Evolutionary conservation across 2,329 filamentous ascomycete genomes (phyloP).

Genomic region (Pezizomycotina sp.): DNA sequence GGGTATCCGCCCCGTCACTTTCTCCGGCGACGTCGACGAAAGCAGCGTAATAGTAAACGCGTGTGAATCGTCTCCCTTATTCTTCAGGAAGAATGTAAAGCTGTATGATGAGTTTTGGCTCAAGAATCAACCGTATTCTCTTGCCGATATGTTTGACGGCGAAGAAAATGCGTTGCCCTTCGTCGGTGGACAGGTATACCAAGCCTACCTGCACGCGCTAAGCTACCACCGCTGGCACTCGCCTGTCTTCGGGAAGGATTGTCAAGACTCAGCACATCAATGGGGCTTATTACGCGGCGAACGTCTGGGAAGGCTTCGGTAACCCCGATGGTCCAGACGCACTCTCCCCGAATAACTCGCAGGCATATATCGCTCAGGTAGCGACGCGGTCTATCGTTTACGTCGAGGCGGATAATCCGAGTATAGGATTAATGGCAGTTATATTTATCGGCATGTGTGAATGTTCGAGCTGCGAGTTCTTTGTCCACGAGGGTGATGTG

Average conservation of each 20-base stretch:
- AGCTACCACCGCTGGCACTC: slow-evolving; percentile 59
- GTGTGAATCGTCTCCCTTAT: slow-evolving; percentile 47
- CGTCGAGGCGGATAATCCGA: slow-evolving; percentile 50
- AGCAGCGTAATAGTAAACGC: slow-evolving; percentile 42
- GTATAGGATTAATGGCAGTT: slow-evolving; percentile 53
- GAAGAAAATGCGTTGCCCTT: slow-evolving; percentile 41
- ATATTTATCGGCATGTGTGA: slow-evolving; percentile 62
- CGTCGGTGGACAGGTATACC: slow-evolving; percentile 49
- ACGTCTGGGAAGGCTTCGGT: slow-evolving; percentile 32
- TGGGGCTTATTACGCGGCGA: slow-evolving; percentile 53
- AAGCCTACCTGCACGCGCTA: slow-evolving; percentile 50
- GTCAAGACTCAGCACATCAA: slow-evolving; percentile 41
- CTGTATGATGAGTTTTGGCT: slow-evolving; percentile 49
- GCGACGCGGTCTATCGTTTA: slow-evolving; percentile 55
- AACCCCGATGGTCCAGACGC: slow-evolving; percentile 27
- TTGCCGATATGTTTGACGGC: slow-evolving; percentile 45
- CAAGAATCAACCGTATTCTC: slow-evolving; percentile 52
- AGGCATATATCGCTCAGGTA: slow-evolving; percentile 51
- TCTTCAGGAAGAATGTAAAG: slow-evolving; percentile 36
- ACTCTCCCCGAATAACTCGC: slow-evolving; percentile 31
- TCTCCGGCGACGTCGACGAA: slow-evolving; percentile 1
- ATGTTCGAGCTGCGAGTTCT: slow-evolving; percentile 56
- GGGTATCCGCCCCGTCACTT: slow-evolving; percentile 38
- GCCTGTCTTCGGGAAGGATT: slow-evolving; percentile 47
- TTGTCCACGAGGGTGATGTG: slow-evolving; percentile 47